These are phyloP conservation scores for Fusarium pseudograminearum DNA, from an alignment of 2,329 filamentous ascomycete genomes.

Conservation along the genomic window DNA sequence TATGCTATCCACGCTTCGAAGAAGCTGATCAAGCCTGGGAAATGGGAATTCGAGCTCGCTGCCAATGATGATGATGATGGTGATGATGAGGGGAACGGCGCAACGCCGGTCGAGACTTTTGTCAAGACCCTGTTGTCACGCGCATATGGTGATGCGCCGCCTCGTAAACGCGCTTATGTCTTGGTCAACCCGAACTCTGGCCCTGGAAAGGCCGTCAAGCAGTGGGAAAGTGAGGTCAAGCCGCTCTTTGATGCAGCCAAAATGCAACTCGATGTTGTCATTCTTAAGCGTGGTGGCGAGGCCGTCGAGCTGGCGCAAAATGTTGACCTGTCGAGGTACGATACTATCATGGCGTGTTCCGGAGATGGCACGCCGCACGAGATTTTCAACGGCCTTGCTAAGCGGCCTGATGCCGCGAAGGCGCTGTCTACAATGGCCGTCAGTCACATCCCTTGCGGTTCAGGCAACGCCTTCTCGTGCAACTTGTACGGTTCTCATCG, in stretches of 20 bases:
- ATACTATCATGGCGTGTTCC: conserved; percentile 89
- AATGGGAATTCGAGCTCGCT: conserved; percentile 65
- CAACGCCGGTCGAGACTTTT: conserved; percentile 68
- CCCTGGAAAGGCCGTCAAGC: conserved; percentile 78
- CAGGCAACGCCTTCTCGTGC: conserved; percentile 92
- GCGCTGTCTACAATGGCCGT: conserved; percentile 84
- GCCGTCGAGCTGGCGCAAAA: conserved; percentile 80
- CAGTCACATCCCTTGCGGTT: conserved; percentile 89
- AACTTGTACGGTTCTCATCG: conserved; percentile 87
- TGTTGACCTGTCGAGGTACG: conserved; percentile 82
- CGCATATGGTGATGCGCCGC: conserved; percentile 77
- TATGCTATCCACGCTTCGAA: conserved; percentile 75
- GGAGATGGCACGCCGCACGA: conserved; percentile 94
- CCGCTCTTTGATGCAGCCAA: conserved; percentile 86
- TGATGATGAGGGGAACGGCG: conserved; percentile 35
- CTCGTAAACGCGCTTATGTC: conserved; percentile 83
- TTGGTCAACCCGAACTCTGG: conserved; percentile 93
- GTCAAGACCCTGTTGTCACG: conserved; percentile 72
- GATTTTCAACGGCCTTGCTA: conserved; percentile 91
- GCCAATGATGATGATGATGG: conserved; percentile 6
- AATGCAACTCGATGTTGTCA: conserved; percentile 79
- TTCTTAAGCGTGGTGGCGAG: conserved; percentile 79
- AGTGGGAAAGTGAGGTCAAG: conserved; percentile 80
- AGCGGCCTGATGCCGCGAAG: conserved; percentile 77
- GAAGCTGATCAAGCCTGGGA: conserved; percentile 69